phyloP scores from a whole-genome alignment of 1,284 basidiomycete species.

The Dichomitus squalens region DNA sequence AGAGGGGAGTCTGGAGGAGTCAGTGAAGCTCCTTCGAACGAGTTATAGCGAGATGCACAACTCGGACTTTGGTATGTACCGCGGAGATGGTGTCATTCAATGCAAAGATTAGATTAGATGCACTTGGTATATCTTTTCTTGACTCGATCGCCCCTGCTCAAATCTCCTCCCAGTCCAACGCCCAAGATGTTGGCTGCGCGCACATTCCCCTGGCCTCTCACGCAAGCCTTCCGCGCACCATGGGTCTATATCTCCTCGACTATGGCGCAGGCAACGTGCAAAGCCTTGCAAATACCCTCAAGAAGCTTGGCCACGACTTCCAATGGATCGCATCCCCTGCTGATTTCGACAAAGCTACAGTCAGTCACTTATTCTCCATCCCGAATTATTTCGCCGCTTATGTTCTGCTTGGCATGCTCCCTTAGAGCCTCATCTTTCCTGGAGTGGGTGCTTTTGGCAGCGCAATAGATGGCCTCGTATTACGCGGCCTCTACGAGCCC shows the following conservation, averaged over 20 bases:
- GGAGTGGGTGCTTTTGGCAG: conserved; percentile 96
- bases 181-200: conserved; percentile 13
- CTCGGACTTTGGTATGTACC: conserved; percentile 20
- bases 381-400: conserved; percentile 12
- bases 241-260: conserved; percentile 88
- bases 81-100: conserved; percentile 15
- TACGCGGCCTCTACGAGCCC: conserved; percentile 80
- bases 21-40: background rate
- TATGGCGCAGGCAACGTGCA: conserved; percentile 96
- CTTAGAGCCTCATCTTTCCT: conserved; percentile 93
- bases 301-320: conserved; percentile 85
- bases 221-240: conserved; percentile 34
- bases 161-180: conserved; percentile 14
- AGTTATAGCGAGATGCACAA: conserved; percentile 8
- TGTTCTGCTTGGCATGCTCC: conserved; percentile 14
- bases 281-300: conserved; percentile 92
- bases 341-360: conserved; percentile 90
- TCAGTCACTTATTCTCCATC: conserved; percentile 48
- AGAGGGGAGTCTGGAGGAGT: conserved; percentile 2
- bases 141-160: conserved; percentile 14
- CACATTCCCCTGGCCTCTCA: background rate
- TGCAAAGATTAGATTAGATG: conserved; percentile 26
- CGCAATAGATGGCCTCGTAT: conserved; percentile 79
- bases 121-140: conserved; percentile 3
- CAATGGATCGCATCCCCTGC: conserved; percentile 86